phyloP scores from a whole-genome alignment of 257 asterid genomes.

The Rehmannia glutinosa region DNA sequence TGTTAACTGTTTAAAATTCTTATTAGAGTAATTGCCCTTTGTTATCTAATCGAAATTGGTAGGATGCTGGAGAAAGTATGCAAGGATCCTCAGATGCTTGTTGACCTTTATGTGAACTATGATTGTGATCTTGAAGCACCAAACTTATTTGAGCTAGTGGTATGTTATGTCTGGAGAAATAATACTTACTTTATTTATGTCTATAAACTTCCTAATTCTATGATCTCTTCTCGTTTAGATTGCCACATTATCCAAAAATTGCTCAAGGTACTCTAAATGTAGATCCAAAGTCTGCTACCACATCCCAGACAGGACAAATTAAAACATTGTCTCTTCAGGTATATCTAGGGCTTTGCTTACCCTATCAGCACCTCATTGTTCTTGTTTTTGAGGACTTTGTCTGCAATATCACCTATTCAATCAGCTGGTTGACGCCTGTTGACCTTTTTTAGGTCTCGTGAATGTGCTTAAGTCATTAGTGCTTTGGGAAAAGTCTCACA shows the following conservation, averaged over 20 bases:
- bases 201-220: conserved; percentile 23
- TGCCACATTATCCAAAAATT: conserved; percentile 73
- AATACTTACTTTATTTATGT: conserved; percentile 10
- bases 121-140: conserved; percentile 99
- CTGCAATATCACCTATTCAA: conserved; percentile 9
- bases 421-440: conserved; percentile 23
- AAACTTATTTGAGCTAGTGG: conserved; percentile 91
- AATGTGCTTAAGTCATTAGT: conserved; percentile 82
- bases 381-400: neutral
- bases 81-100: conserved; percentile 96
- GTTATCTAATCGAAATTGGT: conserved; percentile 25
- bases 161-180: conserved; percentile 27
- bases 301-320: conserved; percentile 76
- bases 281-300: conserved; percentile 74
- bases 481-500: conserved; percentile 78
- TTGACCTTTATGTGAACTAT: conserved; percentile 92
- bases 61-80: conserved; percentile 98
- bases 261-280: conserved; percentile 84
- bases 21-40: neutral
- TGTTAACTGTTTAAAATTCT: neutral
- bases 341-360: conserved; percentile 22
- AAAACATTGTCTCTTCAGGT: conserved; percentile 95
- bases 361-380: conserved; percentile 12
- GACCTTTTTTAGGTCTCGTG: conserved; percentile 68
- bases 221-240: conserved; percentile 45